Percentiles rank a stretch among this genome's conserved stretches.
Evolutionary conservation across 805 yeast species (phyloP).

Genomic region (Priceomyces castillae): DNA sequence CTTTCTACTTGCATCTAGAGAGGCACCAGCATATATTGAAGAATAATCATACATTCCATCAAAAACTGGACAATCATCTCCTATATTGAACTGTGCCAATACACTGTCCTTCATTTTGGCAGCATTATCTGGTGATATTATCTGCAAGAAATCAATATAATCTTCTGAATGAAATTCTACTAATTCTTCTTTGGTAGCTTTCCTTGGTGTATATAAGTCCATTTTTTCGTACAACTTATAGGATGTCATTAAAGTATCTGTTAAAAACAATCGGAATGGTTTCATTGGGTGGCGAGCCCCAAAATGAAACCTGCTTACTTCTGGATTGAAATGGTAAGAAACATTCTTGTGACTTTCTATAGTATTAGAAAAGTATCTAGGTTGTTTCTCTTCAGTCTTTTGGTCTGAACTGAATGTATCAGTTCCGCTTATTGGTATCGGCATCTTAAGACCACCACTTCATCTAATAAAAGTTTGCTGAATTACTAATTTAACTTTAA

Average conservation of each 20-base stretch:
- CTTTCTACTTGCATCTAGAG: slow-evolving; percentile 88
- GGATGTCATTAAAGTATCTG: slow-evolving; percentile 84
- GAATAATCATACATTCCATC: slow-evolving; percentile 94
- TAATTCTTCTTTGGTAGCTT: slow-evolving; percentile 80
- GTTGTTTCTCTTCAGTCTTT: slow-evolving; percentile 31
- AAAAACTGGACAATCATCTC: slow-evolving; percentile 92
- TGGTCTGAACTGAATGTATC: slow-evolving; percentile 34
- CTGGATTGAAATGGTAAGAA: slow-evolving; percentile 84
- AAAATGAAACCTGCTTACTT: slow-evolving; percentile 78
- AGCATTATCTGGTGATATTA: slow-evolving; percentile 73
- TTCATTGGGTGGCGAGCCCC: slow-evolving; percentile 98
- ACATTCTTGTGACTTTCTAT: slow-evolving; percentile 52
- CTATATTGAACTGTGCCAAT: slow-evolving; percentile 74
- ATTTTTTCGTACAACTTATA: slow-evolving; percentile 84
- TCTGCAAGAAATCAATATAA: slow-evolving; percentile 71
- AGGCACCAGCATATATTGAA: slow-evolving; percentile 87
- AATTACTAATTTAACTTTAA: too few relatives aligned
- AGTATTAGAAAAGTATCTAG: slow-evolving; percentile 26
- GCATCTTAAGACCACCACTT: slow-evolving; percentile 6
- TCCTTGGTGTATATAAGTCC: slow-evolving; percentile 84
- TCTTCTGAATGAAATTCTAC: slow-evolving; percentile 83
- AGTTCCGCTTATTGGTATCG: slow-evolving; percentile 14
- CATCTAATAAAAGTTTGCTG: not conserved
- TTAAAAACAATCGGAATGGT: slow-evolving; percentile 88
- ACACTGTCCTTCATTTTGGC: slow-evolving; percentile 55